A percentile compares a stretch with the other conserved stretches of the same genome.
Evolutionary conservation across 352 stramenopile genomes (phyloP).

Genomic region (Globisporangium nagaii): DNA sequence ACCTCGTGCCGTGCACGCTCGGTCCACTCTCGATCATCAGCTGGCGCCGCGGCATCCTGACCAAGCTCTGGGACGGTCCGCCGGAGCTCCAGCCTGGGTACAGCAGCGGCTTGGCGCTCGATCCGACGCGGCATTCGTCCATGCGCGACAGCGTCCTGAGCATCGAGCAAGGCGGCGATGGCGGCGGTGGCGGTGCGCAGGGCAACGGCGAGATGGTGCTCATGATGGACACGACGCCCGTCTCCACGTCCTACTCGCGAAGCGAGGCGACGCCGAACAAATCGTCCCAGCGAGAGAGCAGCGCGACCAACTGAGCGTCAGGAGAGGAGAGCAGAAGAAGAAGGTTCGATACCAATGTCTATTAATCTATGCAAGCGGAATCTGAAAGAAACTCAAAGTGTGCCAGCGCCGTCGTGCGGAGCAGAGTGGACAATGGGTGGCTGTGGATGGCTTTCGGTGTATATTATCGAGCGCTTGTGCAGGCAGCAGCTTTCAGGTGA

Average conservation of each 20-base stretch:
- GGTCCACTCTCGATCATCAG: constrained; percentile 72
- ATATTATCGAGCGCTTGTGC: too few species aligned
- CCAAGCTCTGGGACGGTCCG: constrained; percentile 89
- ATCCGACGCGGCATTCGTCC: neutral
- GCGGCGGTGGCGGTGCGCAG: constrained; percentile 19
- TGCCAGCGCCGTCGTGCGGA: too few species aligned
- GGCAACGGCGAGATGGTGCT: constrained; percentile 32
- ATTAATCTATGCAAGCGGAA: too few species aligned
- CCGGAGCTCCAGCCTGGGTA: constrained; percentile 32
- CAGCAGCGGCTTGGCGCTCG: neutral
- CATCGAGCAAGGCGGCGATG: constrained; percentile 20
- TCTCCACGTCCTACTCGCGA: constrained; percentile 38
- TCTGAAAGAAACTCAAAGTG: too few species aligned
- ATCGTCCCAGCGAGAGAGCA: constrained; percentile 6
- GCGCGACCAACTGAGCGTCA: neutral
- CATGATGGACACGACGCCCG: constrained; percentile 31
- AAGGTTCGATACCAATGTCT: too few species aligned
- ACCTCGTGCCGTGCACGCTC: constrained; percentile 93
- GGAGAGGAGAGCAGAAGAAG: too few species aligned
- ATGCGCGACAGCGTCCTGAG: constrained; percentile 16
- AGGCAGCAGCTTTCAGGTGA: neutral
- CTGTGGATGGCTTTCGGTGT: too few species aligned
- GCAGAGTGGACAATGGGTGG: too few species aligned
- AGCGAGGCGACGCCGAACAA: constrained; percentile 26
- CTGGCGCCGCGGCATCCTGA: constrained; percentile 79